A percentile compares a stretch with the other conserved stretches of the same genome.
Conservation (phyloP, 1,284 basidiomycete genomes). For the Megacollybia platyphylla region DNA sequence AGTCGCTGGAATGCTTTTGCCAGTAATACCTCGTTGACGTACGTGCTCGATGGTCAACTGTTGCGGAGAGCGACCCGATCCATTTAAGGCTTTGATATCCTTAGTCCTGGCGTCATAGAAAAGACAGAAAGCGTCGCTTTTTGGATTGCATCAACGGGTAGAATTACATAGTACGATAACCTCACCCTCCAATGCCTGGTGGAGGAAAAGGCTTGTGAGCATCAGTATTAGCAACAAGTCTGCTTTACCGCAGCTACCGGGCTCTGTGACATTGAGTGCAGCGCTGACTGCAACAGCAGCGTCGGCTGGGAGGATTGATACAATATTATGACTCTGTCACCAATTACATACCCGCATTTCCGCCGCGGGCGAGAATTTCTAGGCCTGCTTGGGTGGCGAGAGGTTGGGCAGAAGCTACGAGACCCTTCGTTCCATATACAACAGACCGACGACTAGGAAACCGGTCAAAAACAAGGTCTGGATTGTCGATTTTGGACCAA, state of each 20-base stretch:
- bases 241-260: conserved; percentile 70
- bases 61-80: conserved; percentile 76
- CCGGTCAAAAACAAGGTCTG: conserved; percentile 41
- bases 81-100: conserved; percentile 74
- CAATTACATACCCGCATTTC: conserved; percentile 65
- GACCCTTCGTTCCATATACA: conserved; percentile 77
- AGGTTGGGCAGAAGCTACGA: conserved; percentile 85
- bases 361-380: conserved; percentile 80
- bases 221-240: conserved; percentile 30
- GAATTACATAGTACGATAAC: background rate
- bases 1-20: conserved; percentile 52
- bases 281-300: conserved; percentile 75
- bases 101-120: conserved; percentile 81
- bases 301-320: conserved; percentile 30
- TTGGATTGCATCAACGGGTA: background rate
- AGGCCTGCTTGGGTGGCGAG: conserved; percentile 82
- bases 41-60: conserved; percentile 70
- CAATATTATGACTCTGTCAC: background rate
- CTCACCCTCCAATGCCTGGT: background rate
- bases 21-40: conserved; percentile 57
- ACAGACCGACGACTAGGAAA: conserved; percentile 66
- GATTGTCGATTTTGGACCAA: conserved; percentile 57
- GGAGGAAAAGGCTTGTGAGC: too few species aligned
- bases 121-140: conserved; percentile 83
- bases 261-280: conserved; percentile 83